Base-by-base conservation (phyloP, 2,329 filamentous ascomycete species). In the Phyllosticta paracitricarpa region DNA sequence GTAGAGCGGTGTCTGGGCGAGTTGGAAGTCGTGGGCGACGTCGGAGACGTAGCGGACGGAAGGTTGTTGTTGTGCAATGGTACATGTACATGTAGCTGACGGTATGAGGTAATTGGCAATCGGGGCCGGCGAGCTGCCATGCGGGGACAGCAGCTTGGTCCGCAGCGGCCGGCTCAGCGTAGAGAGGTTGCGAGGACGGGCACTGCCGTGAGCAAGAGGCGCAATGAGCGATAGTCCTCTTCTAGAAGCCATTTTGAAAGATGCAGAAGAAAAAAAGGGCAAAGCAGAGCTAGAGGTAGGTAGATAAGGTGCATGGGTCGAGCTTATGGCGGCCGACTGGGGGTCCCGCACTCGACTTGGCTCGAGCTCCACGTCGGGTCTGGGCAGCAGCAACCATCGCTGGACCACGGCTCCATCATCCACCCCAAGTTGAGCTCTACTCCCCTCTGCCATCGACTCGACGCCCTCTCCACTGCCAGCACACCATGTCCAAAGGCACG, bases 1-100 rank as follows among this genome's bases (percentile, higher is more conserved):
- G 74, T 93, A 89, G 24, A 97, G 80, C 28, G 87, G 85, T 2
- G 90, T 95, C 76, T 82, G 87, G 6, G 66, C 68, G 74, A 78
- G 65, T 59, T 71, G 63, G 9, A 22, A 25, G 30, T 57, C 54
- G 2, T 54, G 19, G 30, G 63, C 63, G 25, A 63, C 55, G 3
- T 70, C 64, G 3, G 72, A 72, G 26, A 68, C 67, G 66, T 66
- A 68, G 19, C 70, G 69, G 54, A 66, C 66, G 2, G 19, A 35
- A 25, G 8, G 52, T 54, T 28, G 52, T 54, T 5, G 26, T 56
- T 25, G 54, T 35, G 24, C n/a, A 6, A 30, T 12, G 51, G 55
- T 22, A 22, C 19, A 22, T 22, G 19, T 1, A 22, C 19, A 22
- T 22, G 19, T 24, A 30, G 28, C 4, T 25, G 51, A 22, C 30